Evolutionary conservation across 2,329 filamentous ascomycete species (phyloP).

Genomic region (Colletotrichum sidae): DNA sequence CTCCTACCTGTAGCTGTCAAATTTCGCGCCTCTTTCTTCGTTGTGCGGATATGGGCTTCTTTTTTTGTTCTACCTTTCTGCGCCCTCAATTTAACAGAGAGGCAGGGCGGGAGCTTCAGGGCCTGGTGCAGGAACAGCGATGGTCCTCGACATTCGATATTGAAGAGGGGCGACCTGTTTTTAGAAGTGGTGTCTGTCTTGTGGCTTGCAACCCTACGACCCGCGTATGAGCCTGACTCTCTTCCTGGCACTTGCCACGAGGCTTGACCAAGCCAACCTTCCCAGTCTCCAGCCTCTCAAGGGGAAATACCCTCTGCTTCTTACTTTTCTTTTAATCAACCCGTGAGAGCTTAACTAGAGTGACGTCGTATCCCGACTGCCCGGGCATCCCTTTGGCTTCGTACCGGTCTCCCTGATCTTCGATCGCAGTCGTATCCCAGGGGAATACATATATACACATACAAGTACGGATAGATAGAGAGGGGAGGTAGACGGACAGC

Average conservation of each 20-base stretch:
- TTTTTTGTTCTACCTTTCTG: too few species aligned
- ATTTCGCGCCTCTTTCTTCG: too few species aligned
- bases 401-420: too few species aligned
- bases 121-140: background rate
- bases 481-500: too few species aligned
- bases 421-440: constrained; percentile 10
- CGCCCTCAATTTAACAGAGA: too few species aligned
- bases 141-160: too few species aligned
- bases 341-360: constrained; percentile 10
- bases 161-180: background rate
- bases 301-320: background rate
- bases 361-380: constrained; percentile 2
- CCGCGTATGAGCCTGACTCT: constrained; percentile 3
- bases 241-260: constrained; percentile 23
- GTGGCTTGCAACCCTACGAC: background rate
- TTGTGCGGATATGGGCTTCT: too few species aligned
- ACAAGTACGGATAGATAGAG: too few species aligned
- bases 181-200: constrained; percentile 9
- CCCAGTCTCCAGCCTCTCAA: background rate
- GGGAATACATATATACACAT: background rate
- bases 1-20: too few species aligned
- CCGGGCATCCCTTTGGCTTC: too few species aligned
- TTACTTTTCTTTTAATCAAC: constrained; percentile 14
- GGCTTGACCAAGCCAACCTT: background rate
- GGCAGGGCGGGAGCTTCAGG: too few species aligned